phyloP scores from a whole-genome alignment of 805 yeast species.

The Wickerhamiella occidentalis region DNA sequence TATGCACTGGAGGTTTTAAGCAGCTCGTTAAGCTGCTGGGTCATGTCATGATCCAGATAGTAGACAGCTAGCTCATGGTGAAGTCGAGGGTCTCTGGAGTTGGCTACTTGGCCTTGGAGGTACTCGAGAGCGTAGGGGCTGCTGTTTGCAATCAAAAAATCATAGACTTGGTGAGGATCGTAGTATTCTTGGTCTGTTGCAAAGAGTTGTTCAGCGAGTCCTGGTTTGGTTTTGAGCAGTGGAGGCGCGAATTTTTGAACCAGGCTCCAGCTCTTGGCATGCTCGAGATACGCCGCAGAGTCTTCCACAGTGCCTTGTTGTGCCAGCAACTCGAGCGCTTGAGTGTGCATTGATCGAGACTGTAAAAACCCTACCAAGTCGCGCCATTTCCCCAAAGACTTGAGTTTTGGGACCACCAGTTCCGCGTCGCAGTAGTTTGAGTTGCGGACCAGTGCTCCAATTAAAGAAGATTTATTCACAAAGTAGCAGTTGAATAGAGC shows the following conservation, averaged over 20 bases:
- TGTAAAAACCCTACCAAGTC: constrained; percentile 72
- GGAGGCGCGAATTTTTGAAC: background rate
- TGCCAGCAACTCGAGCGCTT: constrained; percentile 54
- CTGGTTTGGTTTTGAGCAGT: background rate
- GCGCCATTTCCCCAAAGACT: constrained; percentile 36
- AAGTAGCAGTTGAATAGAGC: constrained; percentile 64
- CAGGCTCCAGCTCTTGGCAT: constrained; percentile 10
- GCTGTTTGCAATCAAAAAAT: background rate
- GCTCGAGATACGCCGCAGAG: constrained; percentile 22
- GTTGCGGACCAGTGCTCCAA: constrained; percentile 73
- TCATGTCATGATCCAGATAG: constrained; percentile 16
- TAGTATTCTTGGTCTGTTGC: background rate
- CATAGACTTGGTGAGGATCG: constrained; percentile 3
- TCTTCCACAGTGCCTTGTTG: constrained; percentile 24
- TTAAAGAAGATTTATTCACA: constrained; percentile 52
- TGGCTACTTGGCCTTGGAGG: background rate
- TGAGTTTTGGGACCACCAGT: constrained; percentile 45
- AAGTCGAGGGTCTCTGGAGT: background rate
- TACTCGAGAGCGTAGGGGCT: constrained; percentile 7
- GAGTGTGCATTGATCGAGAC: constrained; percentile 46
- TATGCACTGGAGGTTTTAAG: constrained; percentile 16
- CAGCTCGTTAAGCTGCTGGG: background rate
- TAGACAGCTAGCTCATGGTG: constrained; percentile 19
- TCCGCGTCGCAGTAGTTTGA: constrained; percentile 60
- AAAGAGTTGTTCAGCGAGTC: constrained; percentile 1